Conservation (phyloP, 805 yeast genomes). For the Suhomyces tanzawaensis region DNA sequence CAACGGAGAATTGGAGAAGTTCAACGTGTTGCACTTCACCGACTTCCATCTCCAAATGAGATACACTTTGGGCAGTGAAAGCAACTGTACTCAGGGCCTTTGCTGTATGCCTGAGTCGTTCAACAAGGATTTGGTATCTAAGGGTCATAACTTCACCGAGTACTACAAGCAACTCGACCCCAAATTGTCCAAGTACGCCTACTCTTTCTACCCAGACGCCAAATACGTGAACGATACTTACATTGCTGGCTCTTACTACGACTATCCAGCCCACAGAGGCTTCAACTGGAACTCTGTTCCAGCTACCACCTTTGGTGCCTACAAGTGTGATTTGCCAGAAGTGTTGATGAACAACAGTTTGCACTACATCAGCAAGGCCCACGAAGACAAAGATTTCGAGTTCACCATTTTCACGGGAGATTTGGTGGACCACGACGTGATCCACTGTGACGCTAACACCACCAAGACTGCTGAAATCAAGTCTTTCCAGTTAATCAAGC, state of each 20-base stretch:
- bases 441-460: constrained; percentile 51
- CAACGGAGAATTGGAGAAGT: constrained; percentile 27
- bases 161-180: constrained; percentile 20
- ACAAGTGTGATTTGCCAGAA: constrained; percentile 66
- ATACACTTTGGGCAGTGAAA: constrained; percentile 53
- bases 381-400: constrained; percentile 43
- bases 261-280: constrained; percentile 24
- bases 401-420: constrained; percentile 74
- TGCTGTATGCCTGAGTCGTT: constrained; percentile 58
- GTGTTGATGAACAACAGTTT: constrained; percentile 58
- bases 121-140: constrained; percentile 28
- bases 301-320: constrained; percentile 61
- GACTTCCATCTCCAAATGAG: constrained; percentile 64
- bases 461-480: constrained; percentile 72
- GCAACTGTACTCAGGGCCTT: constrained; percentile 53
- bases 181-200: constrained; percentile 11
- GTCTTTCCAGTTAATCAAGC: constrained; percentile 61
- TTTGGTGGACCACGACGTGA: constrained; percentile 64
- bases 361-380: constrained; percentile 38
- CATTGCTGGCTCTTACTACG: constrained; percentile 33
- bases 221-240: constrained; percentile 25
- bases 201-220: constrained; percentile 33
- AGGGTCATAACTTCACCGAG: constrained; percentile 29
- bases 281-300: constrained; percentile 42
- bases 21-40: constrained; percentile 63